Conservation (phyloP, 768 basidiomycete genomes). For the Pleurotus platypus region DNA sequence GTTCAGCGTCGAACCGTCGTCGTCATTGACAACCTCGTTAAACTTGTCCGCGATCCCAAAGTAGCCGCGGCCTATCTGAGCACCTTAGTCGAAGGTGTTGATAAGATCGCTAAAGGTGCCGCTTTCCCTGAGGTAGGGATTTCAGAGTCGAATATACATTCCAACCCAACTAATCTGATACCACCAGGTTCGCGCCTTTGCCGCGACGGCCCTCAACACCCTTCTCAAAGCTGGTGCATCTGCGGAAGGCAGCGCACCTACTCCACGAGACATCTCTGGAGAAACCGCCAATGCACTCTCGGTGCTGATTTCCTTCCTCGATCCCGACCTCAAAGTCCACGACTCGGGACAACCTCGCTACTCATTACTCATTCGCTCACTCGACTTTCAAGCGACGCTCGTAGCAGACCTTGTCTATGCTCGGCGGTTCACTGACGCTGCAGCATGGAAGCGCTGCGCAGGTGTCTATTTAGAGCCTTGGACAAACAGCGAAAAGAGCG, state of each 20-base stretch:
- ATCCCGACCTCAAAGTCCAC: slow-evolving; percentile 42
- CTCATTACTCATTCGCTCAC: slow-evolving; percentile 51
- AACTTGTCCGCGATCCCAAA: slow-evolving; percentile 88
- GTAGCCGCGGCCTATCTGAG: slow-evolving; percentile 89
- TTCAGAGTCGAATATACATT: slow-evolving; percentile 9
- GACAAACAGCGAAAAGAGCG: slow-evolving; percentile 47
- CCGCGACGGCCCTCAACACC: slow-evolving; percentile 74
- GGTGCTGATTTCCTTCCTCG: slow-evolving; percentile 59
- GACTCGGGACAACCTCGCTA: slow-evolving; percentile 51
- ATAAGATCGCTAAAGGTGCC: slow-evolving; percentile 84
- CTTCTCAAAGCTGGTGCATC: slow-evolving; percentile 84
- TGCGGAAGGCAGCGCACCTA: slow-evolving; percentile 61
- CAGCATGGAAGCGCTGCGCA: slow-evolving; percentile 67
- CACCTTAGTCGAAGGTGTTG: slow-evolving; percentile 84
- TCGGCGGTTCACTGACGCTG: slow-evolving; percentile 50
- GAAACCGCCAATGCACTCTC: slow-evolving; percentile 57
- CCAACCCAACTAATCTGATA: slow-evolving; percentile 10
- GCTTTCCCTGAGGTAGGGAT: slow-evolving; percentile 86
- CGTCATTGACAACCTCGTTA: slow-evolving; percentile 94
- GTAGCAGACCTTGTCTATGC: slow-evolving; percentile 73
- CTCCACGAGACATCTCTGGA: slow-evolving; percentile 63
- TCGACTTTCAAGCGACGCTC: slow-evolving; percentile 72
- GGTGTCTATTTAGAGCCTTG: slow-evolving; percentile 72
- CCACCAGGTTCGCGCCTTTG: slow-evolving; percentile 84
- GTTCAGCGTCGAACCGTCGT: slow-evolving; percentile 93